These are phyloP conservation scores for Tylopilus vinaceipallidus DNA, from an alignment of 768 basidiomycete genomes.

Conservation along the genomic window DNA sequence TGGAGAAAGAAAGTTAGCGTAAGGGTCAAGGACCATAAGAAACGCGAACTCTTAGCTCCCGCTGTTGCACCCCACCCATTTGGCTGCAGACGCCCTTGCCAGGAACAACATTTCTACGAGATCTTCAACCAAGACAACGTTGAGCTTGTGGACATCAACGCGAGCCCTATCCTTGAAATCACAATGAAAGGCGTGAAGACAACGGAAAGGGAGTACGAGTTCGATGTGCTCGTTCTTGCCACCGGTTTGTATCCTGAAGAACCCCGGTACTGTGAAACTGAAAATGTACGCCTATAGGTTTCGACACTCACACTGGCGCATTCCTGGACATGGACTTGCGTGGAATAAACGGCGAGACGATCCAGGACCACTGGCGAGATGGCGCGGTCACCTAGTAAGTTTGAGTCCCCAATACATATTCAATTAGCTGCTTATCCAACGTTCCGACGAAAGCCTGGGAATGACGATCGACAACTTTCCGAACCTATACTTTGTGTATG, in stretches of 20 bases:
- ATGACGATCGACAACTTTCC: slow-evolving; percentile 17
- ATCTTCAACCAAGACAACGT: slow-evolving; percentile 9
- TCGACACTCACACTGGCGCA: slow-evolving; percentile 1
- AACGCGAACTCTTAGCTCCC: slow-evolving; percentile 1
- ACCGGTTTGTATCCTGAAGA: not conserved
- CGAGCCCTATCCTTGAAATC: slow-evolving; percentile 8
- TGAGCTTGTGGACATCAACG: slow-evolving; percentile 12
- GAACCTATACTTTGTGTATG: slow-evolving; percentile 15
- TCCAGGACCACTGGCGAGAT: slow-evolving; percentile 17
- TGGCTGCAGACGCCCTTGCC: slow-evolving; percentile 6
- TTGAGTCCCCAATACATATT: not conserved
- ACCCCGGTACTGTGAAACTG: not conserved
- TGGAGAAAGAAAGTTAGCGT: slow-evolving; percentile 9
- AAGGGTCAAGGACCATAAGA: slow-evolving; percentile 1
- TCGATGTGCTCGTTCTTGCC: slow-evolving; percentile 11
- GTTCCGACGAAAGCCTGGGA: not conserved
- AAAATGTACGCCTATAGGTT: not conserved
- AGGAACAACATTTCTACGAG: slow-evolving; percentile 10
- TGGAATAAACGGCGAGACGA: slow-evolving; percentile 6
- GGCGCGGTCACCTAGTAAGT: slow-evolving; percentile 16
- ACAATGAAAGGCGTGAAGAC: slow-evolving; percentile 10
- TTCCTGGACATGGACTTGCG: slow-evolving; percentile 12
- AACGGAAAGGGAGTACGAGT: slow-evolving; percentile 1
- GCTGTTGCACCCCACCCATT: slow-evolving; percentile 5
- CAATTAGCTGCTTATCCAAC: not conserved